Conservation (phyloP, 2,329 filamentous ascomycete genomes). For the Microdochium trichocladiopsis region DNA sequence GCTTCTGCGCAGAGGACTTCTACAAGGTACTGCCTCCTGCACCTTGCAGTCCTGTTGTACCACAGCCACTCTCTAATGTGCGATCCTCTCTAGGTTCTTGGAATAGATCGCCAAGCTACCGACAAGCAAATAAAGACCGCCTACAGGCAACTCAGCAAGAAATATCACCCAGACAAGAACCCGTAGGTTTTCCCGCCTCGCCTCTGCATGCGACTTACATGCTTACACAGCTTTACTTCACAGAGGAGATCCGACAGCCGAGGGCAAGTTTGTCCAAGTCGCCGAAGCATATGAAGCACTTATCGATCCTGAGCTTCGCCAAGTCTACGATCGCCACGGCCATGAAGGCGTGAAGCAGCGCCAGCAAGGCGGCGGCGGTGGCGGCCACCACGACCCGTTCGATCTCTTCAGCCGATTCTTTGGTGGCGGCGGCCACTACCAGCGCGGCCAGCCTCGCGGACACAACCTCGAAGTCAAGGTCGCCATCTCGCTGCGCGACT, state of each 20-base stretch:
- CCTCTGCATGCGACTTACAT: background rate
- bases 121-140: conserved; percentile 90
- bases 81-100: conserved; percentile 55
- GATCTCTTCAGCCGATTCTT: conserved; percentile 97
- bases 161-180: conserved; percentile 97
- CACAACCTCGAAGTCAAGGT: conserved; percentile 87
- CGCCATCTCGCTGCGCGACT: conserved; percentile 73
- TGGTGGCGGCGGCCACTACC: conserved; percentile 79
- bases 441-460: conserved; percentile 67
- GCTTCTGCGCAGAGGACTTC: conserved; percentile 61
- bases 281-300: conserved; percentile 94
- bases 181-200: conserved; percentile 50
- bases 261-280: conserved; percentile 88
- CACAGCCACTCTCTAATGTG: conserved; percentile 1
- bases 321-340: conserved; percentile 90
- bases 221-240: background rate
- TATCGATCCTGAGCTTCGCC: conserved; percentile 68
- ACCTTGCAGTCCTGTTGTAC: background rate
- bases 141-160: conserved; percentile 87
- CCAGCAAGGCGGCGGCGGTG: conserved; percentile 57
- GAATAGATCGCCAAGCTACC: conserved; percentile 68
- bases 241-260: conserved; percentile 70
- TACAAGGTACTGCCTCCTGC: conserved; percentile 56
- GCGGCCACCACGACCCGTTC: conserved; percentile 72
- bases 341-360: conserved; percentile 86